Percentiles rank a stretch among this genome's conserved stretches.
phyloP scores from a whole-genome alignment of 306 rosid genomes.

The Medicago ruthenica region DNA sequence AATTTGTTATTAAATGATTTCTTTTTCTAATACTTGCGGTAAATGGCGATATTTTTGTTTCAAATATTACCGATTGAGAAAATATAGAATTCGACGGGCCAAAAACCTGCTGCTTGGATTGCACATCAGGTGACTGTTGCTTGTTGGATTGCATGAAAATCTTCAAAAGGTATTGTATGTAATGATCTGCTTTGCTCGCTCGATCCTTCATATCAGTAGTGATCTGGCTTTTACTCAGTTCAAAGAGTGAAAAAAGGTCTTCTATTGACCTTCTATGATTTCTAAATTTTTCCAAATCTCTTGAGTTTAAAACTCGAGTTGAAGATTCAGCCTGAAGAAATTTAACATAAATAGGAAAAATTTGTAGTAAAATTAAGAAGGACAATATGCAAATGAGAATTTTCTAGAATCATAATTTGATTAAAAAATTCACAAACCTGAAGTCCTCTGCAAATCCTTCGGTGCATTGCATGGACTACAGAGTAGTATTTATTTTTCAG shows the following conservation, averaged over 20 bases:
- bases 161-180: not conserved
- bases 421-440: constrained; percentile 33
- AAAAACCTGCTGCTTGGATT: constrained; percentile 1
- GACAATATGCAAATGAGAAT: not conserved
- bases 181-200: not conserved
- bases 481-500: not conserved
- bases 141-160: not conserved
- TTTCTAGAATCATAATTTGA: not conserved
- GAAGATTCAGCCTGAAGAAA: constrained; percentile 33
- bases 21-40: constrained; percentile 8
- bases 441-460: not conserved
- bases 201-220: not conserved
- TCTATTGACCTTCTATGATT: not conserved
- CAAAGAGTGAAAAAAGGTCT: constrained; percentile 14
- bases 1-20: not conserved
- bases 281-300: not conserved
- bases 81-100: not conserved
- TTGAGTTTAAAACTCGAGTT: not conserved
- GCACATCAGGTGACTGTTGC: constrained; percentile 21
- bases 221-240: constrained; percentile 43
- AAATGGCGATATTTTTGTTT: not conserved
- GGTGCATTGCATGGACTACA: not conserved
- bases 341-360: constrained; percentile 15
- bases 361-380: not conserved
- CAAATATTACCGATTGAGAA: not conserved